phyloP scores from a whole-genome alignment of 73 alveolate genomes.

The Paramecium sonneborni region DNA sequence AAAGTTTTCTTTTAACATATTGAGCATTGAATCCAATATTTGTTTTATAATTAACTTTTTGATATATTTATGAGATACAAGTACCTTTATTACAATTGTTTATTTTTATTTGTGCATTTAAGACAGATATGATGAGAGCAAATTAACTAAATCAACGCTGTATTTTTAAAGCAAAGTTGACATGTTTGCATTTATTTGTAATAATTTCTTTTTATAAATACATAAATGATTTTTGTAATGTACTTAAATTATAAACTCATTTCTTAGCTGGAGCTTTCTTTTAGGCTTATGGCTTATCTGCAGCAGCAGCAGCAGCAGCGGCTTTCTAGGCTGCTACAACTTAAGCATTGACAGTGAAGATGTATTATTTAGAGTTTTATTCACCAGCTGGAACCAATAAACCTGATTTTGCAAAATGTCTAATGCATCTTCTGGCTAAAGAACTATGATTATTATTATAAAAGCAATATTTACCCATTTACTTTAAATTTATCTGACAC shows the following conservation, averaged over 20 bases:
- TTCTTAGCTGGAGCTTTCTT: slow-evolving; percentile 24
- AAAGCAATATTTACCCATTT: slow-evolving; percentile 48
- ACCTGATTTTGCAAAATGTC: not conserved
- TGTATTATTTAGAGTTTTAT: slow-evolving; percentile 14
- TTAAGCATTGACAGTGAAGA: slow-evolving; percentile 35
- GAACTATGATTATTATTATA: not conserved
- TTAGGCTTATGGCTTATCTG: slow-evolving; percentile 15
- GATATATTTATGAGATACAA: not conserved
- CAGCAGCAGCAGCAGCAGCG: slow-evolving; percentile 52
- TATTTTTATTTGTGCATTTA: not conserved
- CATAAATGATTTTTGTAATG: slow-evolving; percentile 7
- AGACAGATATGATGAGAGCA: slow-evolving; percentile 40
- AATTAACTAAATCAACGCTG: not conserved
- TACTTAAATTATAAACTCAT: slow-evolving; percentile 36
- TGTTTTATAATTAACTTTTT: slow-evolving; percentile 25
- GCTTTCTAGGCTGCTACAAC: slow-evolving; percentile 18
- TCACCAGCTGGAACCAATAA: slow-evolving; percentile 28
- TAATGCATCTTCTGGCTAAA: slow-evolving; percentile 33
- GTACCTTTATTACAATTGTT: slow-evolving; percentile 1
- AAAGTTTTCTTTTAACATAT: slow-evolving; percentile 33
- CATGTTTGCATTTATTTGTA: not conserved
- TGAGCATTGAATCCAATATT: slow-evolving; percentile 45
- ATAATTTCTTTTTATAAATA: not conserved
- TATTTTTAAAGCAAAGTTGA: not conserved
- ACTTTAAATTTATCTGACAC: slow-evolving; percentile 62